Conservation (phyloP, 2,329 filamentous ascomycete species). For the Scleromitrula shiraiana region DNA sequence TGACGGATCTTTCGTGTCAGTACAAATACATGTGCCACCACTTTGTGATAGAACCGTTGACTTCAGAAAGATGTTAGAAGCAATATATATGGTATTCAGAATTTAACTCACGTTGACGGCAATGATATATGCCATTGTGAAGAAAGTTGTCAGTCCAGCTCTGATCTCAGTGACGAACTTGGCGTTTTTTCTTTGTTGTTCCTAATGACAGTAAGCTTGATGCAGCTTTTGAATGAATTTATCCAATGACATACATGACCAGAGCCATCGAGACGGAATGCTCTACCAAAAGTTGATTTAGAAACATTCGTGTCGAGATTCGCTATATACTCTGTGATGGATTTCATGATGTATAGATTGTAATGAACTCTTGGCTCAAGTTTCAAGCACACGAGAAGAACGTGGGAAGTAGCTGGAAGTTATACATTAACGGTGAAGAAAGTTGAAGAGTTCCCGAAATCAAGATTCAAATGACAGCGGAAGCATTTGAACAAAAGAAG, state of each 20-base stretch:
- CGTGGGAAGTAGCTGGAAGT: constrained; percentile 14
- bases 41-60: constrained; percentile 65
- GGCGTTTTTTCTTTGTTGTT: constrained; percentile 57
- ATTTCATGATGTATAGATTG: constrained; percentile 1
- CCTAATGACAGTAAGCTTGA: constrained; percentile 35
- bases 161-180: constrained; percentile 72
- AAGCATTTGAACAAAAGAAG: constrained; percentile 3
- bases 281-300: constrained; percentile 43
- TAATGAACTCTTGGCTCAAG: background rate
- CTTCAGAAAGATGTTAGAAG: constrained; percentile 37
- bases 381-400: constrained; percentile 14
- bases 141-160: constrained; percentile 72
- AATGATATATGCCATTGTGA: constrained; percentile 81
- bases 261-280: constrained; percentile 59
- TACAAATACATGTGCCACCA: constrained; percentile 66
- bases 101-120: constrained; percentile 50
- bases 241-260: constrained; percentile 50
- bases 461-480: constrained; percentile 9
- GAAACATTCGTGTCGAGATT: constrained; percentile 33
- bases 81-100: background rate
- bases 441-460: background rate
- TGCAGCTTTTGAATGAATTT: background rate
- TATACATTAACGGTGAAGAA: constrained; percentile 13
- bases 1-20: constrained; percentile 27
- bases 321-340: constrained; percentile 3